phyloP scores from a whole-genome alignment of 108 stramenopile species.

The Cyclotella distinguenda region DNA sequence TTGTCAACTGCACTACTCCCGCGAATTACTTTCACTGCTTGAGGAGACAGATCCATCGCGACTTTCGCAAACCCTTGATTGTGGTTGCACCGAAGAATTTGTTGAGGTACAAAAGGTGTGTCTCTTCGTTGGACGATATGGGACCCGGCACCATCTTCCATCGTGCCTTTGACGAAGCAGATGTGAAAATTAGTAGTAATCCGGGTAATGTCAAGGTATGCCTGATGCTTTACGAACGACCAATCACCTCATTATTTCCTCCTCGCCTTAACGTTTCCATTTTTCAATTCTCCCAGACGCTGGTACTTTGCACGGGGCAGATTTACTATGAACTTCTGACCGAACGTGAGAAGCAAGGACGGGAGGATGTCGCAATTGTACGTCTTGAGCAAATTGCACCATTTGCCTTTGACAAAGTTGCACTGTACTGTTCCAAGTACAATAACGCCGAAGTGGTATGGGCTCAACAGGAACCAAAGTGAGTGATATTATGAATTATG shows the following conservation, averaged over 20 bases:
- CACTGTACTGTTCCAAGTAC: slow-evolving; percentile 73
- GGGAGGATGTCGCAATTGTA: slow-evolving; percentile 91
- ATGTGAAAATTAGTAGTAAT: slow-evolving; percentile 68
- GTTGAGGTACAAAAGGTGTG: slow-evolving; percentile 87
- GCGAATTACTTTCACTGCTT: slow-evolving; percentile 99
- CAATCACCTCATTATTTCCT: not conserved
- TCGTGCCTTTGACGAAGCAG: slow-evolving; percentile 81
- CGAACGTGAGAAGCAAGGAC: slow-evolving; percentile 80
- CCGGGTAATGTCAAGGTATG: slow-evolving; percentile 83
- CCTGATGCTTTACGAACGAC: not conserved
- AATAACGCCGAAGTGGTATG: slow-evolving; percentile 93
- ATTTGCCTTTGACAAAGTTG: slow-evolving; percentile 96
- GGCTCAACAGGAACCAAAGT: slow-evolving; percentile 95
- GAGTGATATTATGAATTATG: slow-evolving; percentile 21
- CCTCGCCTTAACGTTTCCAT: not conserved
- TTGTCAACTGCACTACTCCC: slow-evolving; percentile 97
- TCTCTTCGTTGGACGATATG: slow-evolving; percentile 91
- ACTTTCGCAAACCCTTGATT: slow-evolving; percentile 99
- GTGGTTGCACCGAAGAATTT: slow-evolving; percentile 97
- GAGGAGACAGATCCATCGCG: slow-evolving; percentile 97
- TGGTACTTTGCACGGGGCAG: slow-evolving; percentile 97
- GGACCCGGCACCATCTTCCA: slow-evolving; percentile 88
- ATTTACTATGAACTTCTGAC: slow-evolving; percentile 97
- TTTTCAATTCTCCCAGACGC: slow-evolving; percentile 42
- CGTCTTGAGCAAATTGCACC: slow-evolving; percentile 98